phyloP scores from a whole-genome alignment of 1,139 yeast species.

The Magnusiomyces paraingens region DNA sequence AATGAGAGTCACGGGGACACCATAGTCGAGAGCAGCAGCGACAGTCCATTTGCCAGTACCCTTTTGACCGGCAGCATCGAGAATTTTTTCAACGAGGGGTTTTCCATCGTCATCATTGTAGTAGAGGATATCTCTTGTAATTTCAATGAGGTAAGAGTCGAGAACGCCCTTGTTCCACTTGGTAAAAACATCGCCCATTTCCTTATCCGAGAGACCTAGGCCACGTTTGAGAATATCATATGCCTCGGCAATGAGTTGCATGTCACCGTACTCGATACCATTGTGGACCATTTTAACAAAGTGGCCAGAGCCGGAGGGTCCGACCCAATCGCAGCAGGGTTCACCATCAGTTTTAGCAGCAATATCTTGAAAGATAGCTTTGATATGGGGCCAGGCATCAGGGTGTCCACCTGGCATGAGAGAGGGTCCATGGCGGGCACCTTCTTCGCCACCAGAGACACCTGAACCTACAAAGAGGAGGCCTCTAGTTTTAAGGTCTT shows the following conservation, averaged over 20 bases:
- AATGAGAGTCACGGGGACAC: slow-evolving; percentile 96
- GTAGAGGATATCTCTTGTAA: slow-evolving; percentile 90
- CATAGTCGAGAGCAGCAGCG: slow-evolving; percentile 92
- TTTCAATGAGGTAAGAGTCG: slow-evolving; percentile 95
- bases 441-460: slow-evolving; percentile 99
- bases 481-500: slow-evolving; percentile 79
- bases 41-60: slow-evolving; percentile 99
- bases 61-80: slow-evolving; percentile 98
- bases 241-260: slow-evolving; percentile 98
- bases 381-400: slow-evolving; percentile 98
- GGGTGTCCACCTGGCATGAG: slow-evolving; percentile 99
- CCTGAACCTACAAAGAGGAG: slow-evolving; percentile 95
- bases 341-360: slow-evolving; percentile 97
- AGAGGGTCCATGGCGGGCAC: slow-evolving; percentile 99
- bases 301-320: slow-evolving; percentile 98
- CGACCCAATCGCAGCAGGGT: slow-evolving; percentile 99
- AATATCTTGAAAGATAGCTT: slow-evolving; percentile 92
- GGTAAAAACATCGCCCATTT: slow-evolving; percentile 87
- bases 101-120: slow-evolving; percentile 75
- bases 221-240: slow-evolving; percentile 93
- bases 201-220: slow-evolving; percentile 84
- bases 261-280: slow-evolving; percentile 99
- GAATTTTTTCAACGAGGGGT: slow-evolving; percentile 92
- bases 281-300: slow-evolving; percentile 99
- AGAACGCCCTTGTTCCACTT: slow-evolving; percentile 97